Evolutionary conservation across 2,329 filamentous ascomycete genomes (phyloP), one percentile per base, ranked within the genome.

Genomic region (Botrytis cinerea): DNA sequence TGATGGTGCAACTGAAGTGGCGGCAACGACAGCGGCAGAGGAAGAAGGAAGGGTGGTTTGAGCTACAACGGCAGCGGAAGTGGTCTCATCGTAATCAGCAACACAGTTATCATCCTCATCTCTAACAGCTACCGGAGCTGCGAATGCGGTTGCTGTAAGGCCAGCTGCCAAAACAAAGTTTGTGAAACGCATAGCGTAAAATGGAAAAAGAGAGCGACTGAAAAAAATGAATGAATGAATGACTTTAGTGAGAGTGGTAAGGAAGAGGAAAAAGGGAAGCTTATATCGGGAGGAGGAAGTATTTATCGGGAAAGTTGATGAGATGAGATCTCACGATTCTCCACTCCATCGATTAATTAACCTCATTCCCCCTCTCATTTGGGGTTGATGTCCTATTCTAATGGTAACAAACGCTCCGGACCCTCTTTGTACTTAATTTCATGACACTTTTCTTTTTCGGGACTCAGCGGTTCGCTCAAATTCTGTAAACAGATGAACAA

Each of bases 51-150:
- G 12, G 18, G 57, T 71, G 20, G 69, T 46, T 62, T 46, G 54
- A 6, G 69, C 69, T 71, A 62, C 69, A 22, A 63, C 35, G 59
- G 69, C 16, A 40, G 43, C 43, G 43, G 69, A 71, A 62, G 32
- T 62, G 20, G 69, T 61, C 25, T 71, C 70, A 46, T 64, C 60
- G 35, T 61, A 59, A 71, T 72, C 70, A 22, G 46, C 48, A 54
- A 14, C 38, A n/a, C 70, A 72, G 62, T n/a, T 68, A 28, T 72
- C 70, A 40, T 72, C 70, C 8, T 72, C 70, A 43, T 54, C 45
- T 20, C 9, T 18, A 45, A 67, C 62, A 72, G 62, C 62, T 68
- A 72, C 71, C 71, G 71, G 71, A 68, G 62, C 71, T 72, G 71
- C 62, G 48, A 72, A 72, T 28, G 51, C 71, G 40, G 62, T 68